Evolutionary conservation across 805 yeast species (phyloP), one percentile per base, ranked within the genome.

Genomic region (Pichia gijzeniarum): DNA sequence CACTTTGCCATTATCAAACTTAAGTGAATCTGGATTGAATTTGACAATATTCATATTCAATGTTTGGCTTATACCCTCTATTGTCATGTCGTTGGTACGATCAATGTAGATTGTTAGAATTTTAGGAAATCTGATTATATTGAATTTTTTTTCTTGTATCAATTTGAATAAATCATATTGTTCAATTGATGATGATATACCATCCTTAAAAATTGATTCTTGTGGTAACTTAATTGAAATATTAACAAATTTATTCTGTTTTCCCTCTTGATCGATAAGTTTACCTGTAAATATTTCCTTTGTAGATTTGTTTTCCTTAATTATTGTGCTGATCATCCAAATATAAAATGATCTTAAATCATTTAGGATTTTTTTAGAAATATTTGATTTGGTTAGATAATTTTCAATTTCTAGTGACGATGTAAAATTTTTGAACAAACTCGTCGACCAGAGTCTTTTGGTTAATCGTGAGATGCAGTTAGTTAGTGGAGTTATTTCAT

Each of bases 331-430:
- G 14, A 85, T 48, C 12, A 84, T 44, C 88, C 90, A 84, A 5
- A 72, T 53, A 5, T 82, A 51, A 48, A 85, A 77, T 13, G 63
- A 64, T 36, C 77, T 76, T 3, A 59, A 56, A 27, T 64, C 56
- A 43, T 69, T 71, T 38, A 71, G 68, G 1, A 82, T 69, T n/a
- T 58, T 45, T 22, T 38, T 22, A 1, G 63, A 53, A 2, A 73
- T 61, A 13, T 30, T 30, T 12, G 14, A 30, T 30, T 10, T 12
- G 8, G 14, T n/a, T 4, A 82, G 61, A 48, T 64, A 67, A 47
- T 79, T 79, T 38, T 82, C 57, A 7, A 86, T 62, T 41, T 81
- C 87, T 56, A 78, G 83, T 1, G 87, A 81, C 0, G 91, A 79
- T 2, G 84, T 68, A 54, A 83, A 87, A 3, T 71, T 60, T 52